Evolutionary conservation across 148 eudicot species (phyloP).

Genomic region (Amaranthus hypochondriacus): DNA sequence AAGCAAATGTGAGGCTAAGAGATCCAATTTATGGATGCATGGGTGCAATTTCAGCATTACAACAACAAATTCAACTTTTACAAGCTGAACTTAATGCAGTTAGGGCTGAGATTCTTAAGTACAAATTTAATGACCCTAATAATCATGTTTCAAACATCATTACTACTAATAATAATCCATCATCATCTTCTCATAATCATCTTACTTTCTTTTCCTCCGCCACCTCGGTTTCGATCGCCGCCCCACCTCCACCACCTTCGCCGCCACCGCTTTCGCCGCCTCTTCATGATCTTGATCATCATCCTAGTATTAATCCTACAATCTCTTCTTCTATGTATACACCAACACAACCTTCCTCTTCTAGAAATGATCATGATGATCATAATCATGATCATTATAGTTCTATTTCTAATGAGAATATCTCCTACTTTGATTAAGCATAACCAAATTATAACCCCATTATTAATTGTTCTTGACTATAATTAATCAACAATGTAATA

Average conservation of each 20-base stretch:
- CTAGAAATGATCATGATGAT: slow-evolving; percentile 15
- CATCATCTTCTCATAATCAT: slow-evolving; percentile 5
- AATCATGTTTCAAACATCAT: slow-evolving; percentile 9
- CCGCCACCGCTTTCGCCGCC: slow-evolving; percentile 24
- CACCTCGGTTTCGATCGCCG: slow-evolving; percentile 27
- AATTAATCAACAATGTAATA: slow-evolving; percentile 22
- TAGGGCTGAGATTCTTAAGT: slow-evolving; percentile 36
- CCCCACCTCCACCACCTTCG: slow-evolving; percentile 30
- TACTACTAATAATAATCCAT: slow-evolving; percentile 1
- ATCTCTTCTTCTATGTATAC: slow-evolving; percentile 42
- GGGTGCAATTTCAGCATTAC: slow-evolving; percentile 53
- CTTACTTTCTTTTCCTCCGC: slow-evolving; percentile 28
- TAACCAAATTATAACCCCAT: slow-evolving; percentile 1
- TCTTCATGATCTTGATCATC: not conserved
- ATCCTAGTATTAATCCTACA: slow-evolving; percentile 11
- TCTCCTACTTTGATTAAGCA: slow-evolving; percentile 46
- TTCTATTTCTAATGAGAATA: slow-evolving; percentile 45
- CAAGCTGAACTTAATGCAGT: slow-evolving; percentile 41
- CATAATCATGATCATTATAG: slow-evolving; percentile 27
- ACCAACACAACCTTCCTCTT: slow-evolving; percentile 35
- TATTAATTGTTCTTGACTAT: slow-evolving; percentile 10
- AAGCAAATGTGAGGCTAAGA: slow-evolving; percentile 53
- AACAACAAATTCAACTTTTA: slow-evolving; percentile 43
- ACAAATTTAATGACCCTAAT: slow-evolving; percentile 28
- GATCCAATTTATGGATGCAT: slow-evolving; percentile 64